phyloP scores from a whole-genome alignment of 208 protist species.

The Trypanosoma vivax region DNA sequence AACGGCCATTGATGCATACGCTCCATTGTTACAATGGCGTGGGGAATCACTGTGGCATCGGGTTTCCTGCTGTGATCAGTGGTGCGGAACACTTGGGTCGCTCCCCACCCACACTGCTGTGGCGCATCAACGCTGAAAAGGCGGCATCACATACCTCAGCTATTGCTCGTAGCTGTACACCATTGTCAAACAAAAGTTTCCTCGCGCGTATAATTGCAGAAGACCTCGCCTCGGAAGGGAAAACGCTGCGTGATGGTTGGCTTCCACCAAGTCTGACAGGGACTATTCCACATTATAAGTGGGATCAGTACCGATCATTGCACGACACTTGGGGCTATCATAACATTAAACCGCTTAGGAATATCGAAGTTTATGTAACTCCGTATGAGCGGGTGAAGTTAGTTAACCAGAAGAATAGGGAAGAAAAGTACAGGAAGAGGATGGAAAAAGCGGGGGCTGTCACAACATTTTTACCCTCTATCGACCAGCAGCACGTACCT shows the following conservation, averaged over 20 bases:
- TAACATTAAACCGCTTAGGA: conserved; percentile 14
- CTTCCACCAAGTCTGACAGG: conserved; percentile 16
- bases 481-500: conserved; percentile 20
- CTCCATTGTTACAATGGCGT: conserved; percentile 50
- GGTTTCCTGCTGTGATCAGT: conserved; percentile 9
- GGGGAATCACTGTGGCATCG: conserved; percentile 17
- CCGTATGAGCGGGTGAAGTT: too few species aligned
- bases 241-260: conserved; percentile 31
- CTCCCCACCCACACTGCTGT: conserved; percentile 8
- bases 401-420: too few species aligned
- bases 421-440: conserved; percentile 16
- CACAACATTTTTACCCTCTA: conserved; percentile 13
- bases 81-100: conserved; percentile 7
- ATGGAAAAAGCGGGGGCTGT: conserved; percentile 16
- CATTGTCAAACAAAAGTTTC: conserved; percentile 28
- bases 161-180: background rate
- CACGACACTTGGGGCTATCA: conserved; percentile 28
- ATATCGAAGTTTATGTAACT: too few species aligned
- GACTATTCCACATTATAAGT: background rate
- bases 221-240: conserved; percentile 33
- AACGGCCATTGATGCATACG: conserved; percentile 48
- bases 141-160: background rate
- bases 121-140: background rate
- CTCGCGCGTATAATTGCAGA: conserved; percentile 35
- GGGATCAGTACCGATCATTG: background rate